These are phyloP conservation scores for Cystobasidium sp. DNA, from an alignment of 1,284 basidiomycete species.

Conservation along the genomic window DNA sequence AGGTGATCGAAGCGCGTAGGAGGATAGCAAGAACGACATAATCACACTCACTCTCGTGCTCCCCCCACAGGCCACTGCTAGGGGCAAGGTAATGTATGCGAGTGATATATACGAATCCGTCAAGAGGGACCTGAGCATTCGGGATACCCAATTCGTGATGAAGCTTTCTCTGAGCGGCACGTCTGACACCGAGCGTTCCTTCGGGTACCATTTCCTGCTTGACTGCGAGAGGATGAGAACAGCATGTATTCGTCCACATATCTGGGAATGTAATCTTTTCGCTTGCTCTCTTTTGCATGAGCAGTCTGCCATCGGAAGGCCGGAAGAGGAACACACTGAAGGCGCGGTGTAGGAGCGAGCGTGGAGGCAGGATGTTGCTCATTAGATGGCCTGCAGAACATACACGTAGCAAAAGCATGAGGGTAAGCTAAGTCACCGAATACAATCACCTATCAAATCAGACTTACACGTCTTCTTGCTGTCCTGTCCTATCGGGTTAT, in stretches of 20 bases:
- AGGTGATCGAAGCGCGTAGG: neutral
- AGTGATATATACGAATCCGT: slow-evolving; percentile 92
- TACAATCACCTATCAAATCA: too few species aligned
- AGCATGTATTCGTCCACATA: slow-evolving; percentile 99
- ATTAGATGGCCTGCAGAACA: slow-evolving; percentile 81
- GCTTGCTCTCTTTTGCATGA: slow-evolving; percentile 89
- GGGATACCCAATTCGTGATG: slow-evolving; percentile 97
- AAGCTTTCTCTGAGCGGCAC: slow-evolving; percentile 91
- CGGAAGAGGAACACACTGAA: slow-evolving; percentile 98
- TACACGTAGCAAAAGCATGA: neutral
- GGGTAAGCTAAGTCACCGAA: neutral
- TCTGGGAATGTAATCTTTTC: slow-evolving; percentile 99
- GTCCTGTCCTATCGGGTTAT: slow-evolving; percentile 83
- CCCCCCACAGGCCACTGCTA: slow-evolving; percentile 90
- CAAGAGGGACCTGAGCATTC: slow-evolving; percentile 68
- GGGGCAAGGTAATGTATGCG: slow-evolving; percentile 98
- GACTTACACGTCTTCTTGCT: slow-evolving; percentile 94
- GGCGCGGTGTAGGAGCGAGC: slow-evolving; percentile 90
- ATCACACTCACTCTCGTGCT: slow-evolving; percentile 83
- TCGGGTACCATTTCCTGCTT: slow-evolving; percentile 72
- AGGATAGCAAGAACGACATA: neutral
- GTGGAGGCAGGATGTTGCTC: slow-evolving; percentile 75
- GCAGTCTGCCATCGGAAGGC: slow-evolving; percentile 88
- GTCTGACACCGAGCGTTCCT: slow-evolving; percentile 74
- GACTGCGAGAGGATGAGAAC: slow-evolving; percentile 88